Percentiles rank a stretch among this genome's conserved stretches.
phyloP scores from a whole-genome alignment of 2,329 filamentous ascomycete genomes.

The Phialophora tarda region DNA sequence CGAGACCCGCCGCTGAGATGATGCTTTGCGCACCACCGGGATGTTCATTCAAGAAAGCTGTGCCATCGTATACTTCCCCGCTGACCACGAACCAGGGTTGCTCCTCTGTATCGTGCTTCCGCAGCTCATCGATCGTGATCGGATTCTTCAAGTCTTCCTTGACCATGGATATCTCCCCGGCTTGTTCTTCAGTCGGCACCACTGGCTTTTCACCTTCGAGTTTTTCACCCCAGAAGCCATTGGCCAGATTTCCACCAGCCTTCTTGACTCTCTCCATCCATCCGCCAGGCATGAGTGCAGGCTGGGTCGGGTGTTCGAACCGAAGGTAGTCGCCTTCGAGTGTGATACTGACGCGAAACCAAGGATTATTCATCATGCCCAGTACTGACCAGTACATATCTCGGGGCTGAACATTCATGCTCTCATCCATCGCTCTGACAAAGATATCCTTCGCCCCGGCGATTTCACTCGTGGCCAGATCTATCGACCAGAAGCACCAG shows the following conservation, averaged over 20 bases:
- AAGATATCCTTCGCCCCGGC: constrained; percentile 72
- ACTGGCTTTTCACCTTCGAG: constrained; percentile 59
- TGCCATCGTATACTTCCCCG: constrained; percentile 88
- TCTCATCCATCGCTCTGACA: constrained; percentile 87
- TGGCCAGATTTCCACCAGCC: constrained; percentile 75
- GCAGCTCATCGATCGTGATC: constrained; percentile 75
- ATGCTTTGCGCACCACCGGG: constrained; percentile 88
- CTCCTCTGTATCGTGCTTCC: constrained; percentile 67
- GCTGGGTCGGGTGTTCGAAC: constrained; percentile 90
- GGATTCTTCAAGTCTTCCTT: constrained; percentile 67
- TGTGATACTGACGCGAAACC: constrained; percentile 81
- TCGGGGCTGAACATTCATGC: constrained; percentile 81
- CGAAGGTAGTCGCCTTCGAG: constrained; percentile 68
- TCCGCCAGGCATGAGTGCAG: constrained; percentile 75
- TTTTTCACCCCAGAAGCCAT: constrained; percentile 84
- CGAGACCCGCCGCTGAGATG: constrained; percentile 77
- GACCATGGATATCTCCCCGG: constrained; percentile 76
- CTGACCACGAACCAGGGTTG: constrained; percentile 87
- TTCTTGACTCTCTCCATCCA: constrained; percentile 96
- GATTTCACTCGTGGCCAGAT: constrained; percentile 68
- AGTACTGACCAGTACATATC: constrained; percentile 97
- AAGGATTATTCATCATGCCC: constrained; percentile 98
- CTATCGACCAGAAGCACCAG: constrained; percentile 89
- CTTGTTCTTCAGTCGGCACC: constrained; percentile 55
- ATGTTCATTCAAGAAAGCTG: constrained; percentile 77